Conservation (phyloP, 495 filamentous ascomycete species). For the Aspergillus panamensis region DNA sequence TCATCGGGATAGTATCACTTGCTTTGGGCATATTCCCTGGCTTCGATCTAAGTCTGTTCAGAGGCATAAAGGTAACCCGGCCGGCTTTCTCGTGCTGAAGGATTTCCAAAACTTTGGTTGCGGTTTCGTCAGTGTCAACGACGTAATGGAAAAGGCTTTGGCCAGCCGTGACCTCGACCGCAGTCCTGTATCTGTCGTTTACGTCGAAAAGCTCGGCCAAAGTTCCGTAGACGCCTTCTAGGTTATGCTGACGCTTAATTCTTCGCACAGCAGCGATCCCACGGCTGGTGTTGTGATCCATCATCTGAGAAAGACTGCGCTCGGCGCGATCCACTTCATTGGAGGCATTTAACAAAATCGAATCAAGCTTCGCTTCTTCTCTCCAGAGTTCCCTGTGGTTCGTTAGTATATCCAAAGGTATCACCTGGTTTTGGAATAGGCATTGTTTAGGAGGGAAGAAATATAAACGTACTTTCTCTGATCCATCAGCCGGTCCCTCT, state of each 20-base stretch:
- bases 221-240: constrained; percentile 89
- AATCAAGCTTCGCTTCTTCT: constrained; percentile 82
- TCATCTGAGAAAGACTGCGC: constrained; percentile 70
- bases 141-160: constrained; percentile 95
- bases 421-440: background rate
- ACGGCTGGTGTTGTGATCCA: constrained; percentile 82
- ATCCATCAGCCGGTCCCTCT: constrained; percentile 73
- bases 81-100: constrained; percentile 76
- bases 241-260: constrained; percentile 69
- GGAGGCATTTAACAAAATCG: constrained; percentile 68
- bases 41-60: constrained; percentile 70
- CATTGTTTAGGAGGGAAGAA: background rate
- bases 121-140: constrained; percentile 87
- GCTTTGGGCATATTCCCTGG: constrained; percentile 74
- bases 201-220: constrained; percentile 87
- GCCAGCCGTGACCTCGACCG: constrained; percentile 90
- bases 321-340: constrained; percentile 74
- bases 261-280: constrained; percentile 79
- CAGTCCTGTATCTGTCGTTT: constrained; percentile 77
- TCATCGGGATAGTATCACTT: constrained; percentile 79
- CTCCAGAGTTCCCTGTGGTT: constrained; percentile 65
- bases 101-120: constrained; percentile 72
- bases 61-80: constrained; percentile 92
- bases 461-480: constrained; percentile 65
- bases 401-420: constrained; percentile 19